Evolutionary conservation across 257 asterid species (phyloP), one percentile per base, ranked within the genome.

Genomic region (Primulina tabacum): DNA sequence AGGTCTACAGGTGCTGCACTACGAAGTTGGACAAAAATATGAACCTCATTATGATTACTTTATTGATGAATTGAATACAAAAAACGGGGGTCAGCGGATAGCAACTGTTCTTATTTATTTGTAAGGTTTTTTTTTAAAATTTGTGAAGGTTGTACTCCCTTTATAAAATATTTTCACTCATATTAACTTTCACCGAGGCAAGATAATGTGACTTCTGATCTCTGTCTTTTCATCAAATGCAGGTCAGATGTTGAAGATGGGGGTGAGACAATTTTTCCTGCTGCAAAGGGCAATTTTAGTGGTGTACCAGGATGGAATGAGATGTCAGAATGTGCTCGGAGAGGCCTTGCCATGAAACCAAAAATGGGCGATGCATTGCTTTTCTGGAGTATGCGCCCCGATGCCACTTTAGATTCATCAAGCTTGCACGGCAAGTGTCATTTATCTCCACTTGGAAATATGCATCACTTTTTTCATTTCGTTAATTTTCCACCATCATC

Each of bases 241-340:
- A 90, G 98, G 82, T 92, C 97, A 73, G 96, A 88, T 76, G 97
- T 92, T 67, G 98, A 92, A 88, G 97, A 92, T 88, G 98, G 97
- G 18, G 98, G 98, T 24, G 96, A 92, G 82, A 92, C 98, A 29
- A 81, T 92, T 76, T 92, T 92, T 32, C 98, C 98, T 64, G 80
- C 88, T 21, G 88, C 97, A 32, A 80, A 34, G 65, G 96, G 97
- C 30, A 90, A 87, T 79, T 89, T 81, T 43, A 89, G 89, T 80
- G 69, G 81, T 16, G 5, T 38, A 58, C 86, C 87, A 14, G 88
- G 87, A 53, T 84, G 89, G 88, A 80, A 80, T 72, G 89, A 88
- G 68, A 62, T 71, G 86, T 86, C 97, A 20, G 96, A 83, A 74
- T 92, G 98, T 72, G 96, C 88, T 47, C 88, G 83, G 75, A 74